phyloP scores from a whole-genome alignment of 345 rosid genomes.

The Conringia planisiliqua region DNA sequence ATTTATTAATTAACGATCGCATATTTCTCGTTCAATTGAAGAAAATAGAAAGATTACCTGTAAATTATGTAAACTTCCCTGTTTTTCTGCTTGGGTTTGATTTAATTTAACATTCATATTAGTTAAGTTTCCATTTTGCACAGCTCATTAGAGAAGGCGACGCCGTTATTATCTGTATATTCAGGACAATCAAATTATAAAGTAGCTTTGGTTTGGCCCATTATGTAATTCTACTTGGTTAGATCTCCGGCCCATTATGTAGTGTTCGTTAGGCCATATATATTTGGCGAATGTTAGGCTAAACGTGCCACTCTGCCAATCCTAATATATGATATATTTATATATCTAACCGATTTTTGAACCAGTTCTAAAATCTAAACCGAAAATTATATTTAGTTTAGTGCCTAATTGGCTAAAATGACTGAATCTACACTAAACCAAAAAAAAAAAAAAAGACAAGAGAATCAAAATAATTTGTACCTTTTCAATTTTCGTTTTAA shows the following conservation, averaged over 20 bases:
- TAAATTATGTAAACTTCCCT: background rate
- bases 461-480: too few species aligned
- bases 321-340: too few species aligned
- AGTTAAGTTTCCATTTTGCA: background rate
- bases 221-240: background rate
- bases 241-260: background rate
- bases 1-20: background rate
- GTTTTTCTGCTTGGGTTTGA: background rate
- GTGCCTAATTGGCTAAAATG: too few species aligned
- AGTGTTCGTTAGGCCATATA: background rate
- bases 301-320: background rate
- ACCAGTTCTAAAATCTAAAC: too few species aligned
- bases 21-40: constrained; percentile 12
- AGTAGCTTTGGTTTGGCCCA: background rate
- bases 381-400: too few species aligned
- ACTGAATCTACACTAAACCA: too few species aligned
- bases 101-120: background rate
- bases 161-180: background rate
- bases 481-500: too few species aligned
- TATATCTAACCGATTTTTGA: background rate
- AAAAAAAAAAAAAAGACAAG: too few species aligned
- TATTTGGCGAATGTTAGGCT: background rate
- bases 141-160: background rate
- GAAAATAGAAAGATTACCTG: background rate
- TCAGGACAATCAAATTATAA: background rate